phyloP scores from a whole-genome alignment of 73 alveolate species.

The Symbiodinium pilosum region DNA sequence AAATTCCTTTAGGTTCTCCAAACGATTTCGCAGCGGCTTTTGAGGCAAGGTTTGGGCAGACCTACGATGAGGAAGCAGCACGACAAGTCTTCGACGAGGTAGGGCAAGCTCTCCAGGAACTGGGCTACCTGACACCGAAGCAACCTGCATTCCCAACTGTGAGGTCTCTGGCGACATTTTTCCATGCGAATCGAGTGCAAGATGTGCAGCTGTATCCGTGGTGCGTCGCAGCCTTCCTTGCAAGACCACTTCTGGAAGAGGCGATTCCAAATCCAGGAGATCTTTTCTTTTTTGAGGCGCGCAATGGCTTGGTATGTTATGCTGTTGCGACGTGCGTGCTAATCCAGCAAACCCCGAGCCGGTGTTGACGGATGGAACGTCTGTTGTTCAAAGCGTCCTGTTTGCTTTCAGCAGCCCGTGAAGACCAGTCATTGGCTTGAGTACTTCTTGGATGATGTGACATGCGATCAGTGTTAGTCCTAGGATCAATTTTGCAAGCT shows the following conservation, averaged over 20 bases:
- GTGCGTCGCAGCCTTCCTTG: conserved; percentile 59
- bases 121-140: neutral
- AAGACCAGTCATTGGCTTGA: too few relatives aligned
- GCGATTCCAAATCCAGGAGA: neutral
- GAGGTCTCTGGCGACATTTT: conserved; percentile 37
- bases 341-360: too few relatives aligned
- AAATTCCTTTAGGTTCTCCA: neutral
- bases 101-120: conserved; percentile 26
- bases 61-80: conserved; percentile 63
- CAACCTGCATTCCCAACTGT: conserved; percentile 45
- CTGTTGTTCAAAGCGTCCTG: too few relatives aligned
- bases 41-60: conserved; percentile 11
- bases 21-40: conserved; percentile 46
- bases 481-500: too few relatives aligned
- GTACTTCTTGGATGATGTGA: too few relatives aligned
- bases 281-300: conserved; percentile 41
- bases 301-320: neutral
- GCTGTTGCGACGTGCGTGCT: neutral
- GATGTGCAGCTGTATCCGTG: conserved; percentile 51
- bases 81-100: conserved; percentile 25
- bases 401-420: too few relatives aligned
- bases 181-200: conserved; percentile 29
- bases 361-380: too few relatives aligned
- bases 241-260: neutral
- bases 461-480: too few relatives aligned